Evolutionary conservation across 148 eudicot species (phyloP).

Genomic region (Cornus kousa): DNA sequence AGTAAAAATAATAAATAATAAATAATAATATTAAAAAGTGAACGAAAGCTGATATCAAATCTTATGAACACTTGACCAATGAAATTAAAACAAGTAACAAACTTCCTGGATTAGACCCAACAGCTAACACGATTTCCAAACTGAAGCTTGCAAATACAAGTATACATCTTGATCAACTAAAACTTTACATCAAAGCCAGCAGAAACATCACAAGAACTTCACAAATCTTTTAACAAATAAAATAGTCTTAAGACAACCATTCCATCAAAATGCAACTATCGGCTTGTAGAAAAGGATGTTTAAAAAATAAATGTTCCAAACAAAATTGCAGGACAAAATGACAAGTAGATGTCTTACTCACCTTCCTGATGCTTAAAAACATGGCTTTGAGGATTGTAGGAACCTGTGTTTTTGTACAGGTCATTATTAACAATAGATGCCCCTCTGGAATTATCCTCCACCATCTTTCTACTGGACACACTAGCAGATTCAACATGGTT

Average conservation of each 20-base stretch:
- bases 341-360: slow-evolving; percentile 8
- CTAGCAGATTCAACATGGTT: slow-evolving; percentile 38
- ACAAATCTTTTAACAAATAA: no score
- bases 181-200: background rate
- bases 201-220: background rate
- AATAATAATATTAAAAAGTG: no score
- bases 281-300: background rate
- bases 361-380: slow-evolving; percentile 53
- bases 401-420: slow-evolving; percentile 40
- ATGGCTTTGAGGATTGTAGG: slow-evolving; percentile 49
- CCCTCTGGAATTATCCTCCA: slow-evolving; percentile 45
- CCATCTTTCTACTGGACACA: slow-evolving; percentile 39
- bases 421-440: slow-evolving; percentile 55
- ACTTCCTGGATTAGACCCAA: background rate
- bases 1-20: no score
- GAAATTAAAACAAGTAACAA: no score
- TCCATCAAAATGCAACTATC: background rate
- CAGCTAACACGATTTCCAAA: background rate
- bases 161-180: background rate
- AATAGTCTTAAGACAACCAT: background rate
- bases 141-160: background rate
- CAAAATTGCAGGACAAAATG: background rate
- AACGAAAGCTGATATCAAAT: no score
- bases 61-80: no score
- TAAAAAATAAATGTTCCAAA: background rate